Conservation (phyloP, 2,329 filamentous ascomycete species). For the Fonsecaea multimorphosa region DNA sequence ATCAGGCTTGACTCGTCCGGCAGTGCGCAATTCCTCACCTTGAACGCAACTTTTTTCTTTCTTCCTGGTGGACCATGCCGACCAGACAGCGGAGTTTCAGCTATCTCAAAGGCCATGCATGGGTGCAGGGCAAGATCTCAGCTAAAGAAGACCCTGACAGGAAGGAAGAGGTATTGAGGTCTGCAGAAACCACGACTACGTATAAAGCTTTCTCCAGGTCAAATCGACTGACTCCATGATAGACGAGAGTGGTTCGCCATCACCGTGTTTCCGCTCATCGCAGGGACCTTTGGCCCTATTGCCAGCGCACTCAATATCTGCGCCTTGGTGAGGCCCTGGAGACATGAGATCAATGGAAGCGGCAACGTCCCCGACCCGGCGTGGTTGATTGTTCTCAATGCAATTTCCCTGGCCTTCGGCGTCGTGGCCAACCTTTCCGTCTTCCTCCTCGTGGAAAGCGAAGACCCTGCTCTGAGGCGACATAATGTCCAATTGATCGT, state of each 20-base stretch:
- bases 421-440: conserved; percentile 56
- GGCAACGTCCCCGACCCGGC: conserved; percentile 57
- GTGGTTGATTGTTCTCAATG: conserved; percentile 62
- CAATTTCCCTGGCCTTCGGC: conserved; percentile 60
- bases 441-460: conserved; percentile 49
- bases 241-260: conserved; percentile 64
- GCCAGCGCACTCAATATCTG: conserved; percentile 61
- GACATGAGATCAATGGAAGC: conserved; percentile 49
- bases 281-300: conserved; percentile 61
- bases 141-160: neutral
- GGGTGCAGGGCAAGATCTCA: neutral
- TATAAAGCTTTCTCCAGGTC: too few relatives aligned
- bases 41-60: conserved; percentile 22
- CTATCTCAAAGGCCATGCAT: neutral
- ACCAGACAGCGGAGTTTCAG: neutral
- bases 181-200: neutral
- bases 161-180: neutral
- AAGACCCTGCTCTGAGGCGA: neutral
- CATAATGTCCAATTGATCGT: neutral
- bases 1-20: neutral
- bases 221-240: conserved; percentile 26
- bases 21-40: neutral
- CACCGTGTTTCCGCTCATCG: conserved; percentile 63
- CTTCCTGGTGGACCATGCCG: neutral
- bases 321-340: conserved; percentile 56